Conservation (phyloP, 1,284 basidiomycete species). For the Ceratobasidium sp. region DNA sequence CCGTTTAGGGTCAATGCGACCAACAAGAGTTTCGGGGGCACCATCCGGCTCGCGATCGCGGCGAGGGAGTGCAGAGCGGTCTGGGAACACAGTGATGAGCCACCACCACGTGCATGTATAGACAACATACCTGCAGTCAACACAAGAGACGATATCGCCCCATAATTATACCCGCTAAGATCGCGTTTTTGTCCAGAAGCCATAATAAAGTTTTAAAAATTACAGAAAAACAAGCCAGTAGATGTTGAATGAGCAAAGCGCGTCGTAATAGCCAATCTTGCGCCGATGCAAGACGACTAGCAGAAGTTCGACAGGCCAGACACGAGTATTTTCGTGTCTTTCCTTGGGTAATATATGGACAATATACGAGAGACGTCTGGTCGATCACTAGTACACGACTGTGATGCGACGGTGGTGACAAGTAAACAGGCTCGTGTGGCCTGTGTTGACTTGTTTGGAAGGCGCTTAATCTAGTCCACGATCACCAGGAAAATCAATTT, state of each 20-base stretch:
- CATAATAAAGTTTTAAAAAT: conserved; percentile 21
- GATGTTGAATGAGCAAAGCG: conserved; percentile 24
- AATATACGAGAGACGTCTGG: conserved; percentile 5
- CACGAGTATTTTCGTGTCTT: neutral
- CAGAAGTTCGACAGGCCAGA: neutral
- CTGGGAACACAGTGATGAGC: conserved; percentile 47
- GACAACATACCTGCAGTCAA: conserved; percentile 66
- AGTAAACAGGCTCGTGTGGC: conserved; percentile 30
- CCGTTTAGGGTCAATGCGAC: conserved; percentile 85
- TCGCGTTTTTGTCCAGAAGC: conserved; percentile 62
- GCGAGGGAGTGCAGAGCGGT: conserved; percentile 73
- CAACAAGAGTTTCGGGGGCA: conserved; percentile 89
- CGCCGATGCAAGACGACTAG: neutral
- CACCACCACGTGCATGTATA: neutral
- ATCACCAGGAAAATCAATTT: neutral
- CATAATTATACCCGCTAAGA: conserved; percentile 87
- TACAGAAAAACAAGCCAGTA: conserved; percentile 3
- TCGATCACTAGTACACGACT: conserved; percentile 22
- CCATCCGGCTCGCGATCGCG: conserved; percentile 95
- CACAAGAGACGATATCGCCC: conserved; percentile 84
- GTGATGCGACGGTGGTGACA: conserved; percentile 10
- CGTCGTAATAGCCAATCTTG: conserved; percentile 2
- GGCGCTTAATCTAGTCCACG: conserved; percentile 6
- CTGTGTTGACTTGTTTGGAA: conserved; percentile 31
- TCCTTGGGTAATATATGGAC: neutral